Evolutionary conservation across 192 early-diverging fungal genomes (phyloP).

Genomic region (Backusella circina): DNA sequence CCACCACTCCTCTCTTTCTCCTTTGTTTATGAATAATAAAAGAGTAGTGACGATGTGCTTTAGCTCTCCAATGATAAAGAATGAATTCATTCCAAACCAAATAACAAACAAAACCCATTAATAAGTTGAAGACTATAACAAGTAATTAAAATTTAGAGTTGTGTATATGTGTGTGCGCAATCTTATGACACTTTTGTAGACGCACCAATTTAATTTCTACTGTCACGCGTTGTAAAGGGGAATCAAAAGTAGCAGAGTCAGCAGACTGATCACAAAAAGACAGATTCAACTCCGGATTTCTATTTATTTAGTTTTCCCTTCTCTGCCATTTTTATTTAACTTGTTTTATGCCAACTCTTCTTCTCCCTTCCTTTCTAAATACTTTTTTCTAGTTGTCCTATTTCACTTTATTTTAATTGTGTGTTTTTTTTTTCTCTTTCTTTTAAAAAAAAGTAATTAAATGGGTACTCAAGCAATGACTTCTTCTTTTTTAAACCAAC

Average conservation of each 20-base stretch:
- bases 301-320: neutral
- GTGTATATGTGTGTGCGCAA: neutral
- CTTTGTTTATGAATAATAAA: neutral
- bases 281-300: constrained; percentile 6
- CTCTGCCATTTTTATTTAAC: neutral
- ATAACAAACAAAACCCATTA: neutral
- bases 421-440: neutral
- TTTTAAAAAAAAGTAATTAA: too few relatives aligned
- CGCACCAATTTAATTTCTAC: constrained; percentile 5
- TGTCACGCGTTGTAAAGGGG: constrained; percentile 3
- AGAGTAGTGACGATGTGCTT: neutral
- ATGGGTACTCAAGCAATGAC: neutral
- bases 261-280: constrained; percentile 4
- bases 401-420: neutral
- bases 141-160: neutral
- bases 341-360: neutral
- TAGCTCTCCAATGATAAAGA: neutral
- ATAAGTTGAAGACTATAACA: neutral
- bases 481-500: neutral
- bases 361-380: neutral
- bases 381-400: neutral
- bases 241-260: constrained; percentile 2
- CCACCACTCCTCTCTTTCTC: neutral
- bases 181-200: constrained; percentile 1
- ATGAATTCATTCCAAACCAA: neutral